Base-by-base conservation (phyloP, 2,329 filamentous ascomycete species). In the Penicillium polonicum region DNA sequence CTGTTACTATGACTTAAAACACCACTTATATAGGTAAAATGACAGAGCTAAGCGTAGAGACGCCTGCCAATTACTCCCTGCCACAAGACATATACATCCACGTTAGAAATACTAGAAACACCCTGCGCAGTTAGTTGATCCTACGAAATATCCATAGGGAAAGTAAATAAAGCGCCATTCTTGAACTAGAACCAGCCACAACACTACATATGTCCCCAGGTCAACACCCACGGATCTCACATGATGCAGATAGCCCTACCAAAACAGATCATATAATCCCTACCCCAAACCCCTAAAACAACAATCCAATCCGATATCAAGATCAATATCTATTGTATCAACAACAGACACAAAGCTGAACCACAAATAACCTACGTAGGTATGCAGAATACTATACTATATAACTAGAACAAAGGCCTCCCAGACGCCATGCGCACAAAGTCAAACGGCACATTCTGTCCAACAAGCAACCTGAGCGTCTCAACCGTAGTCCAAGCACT, bases 381-480 rank as follows among this genome's bases (percentile, higher is more conserved):
- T 46, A 45, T 44, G 50, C 17, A 36, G 49, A 36, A 36, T 13
- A 5, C 19, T 45, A 45, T 25, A 13, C 31, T 33, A 33, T 13
- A 46, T 52, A 50, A 63, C 59, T 76, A 81, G 65, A 79, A 83
- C 61, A 85, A 67, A 21, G 80, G 81, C 65, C 83, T 75, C 25
- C 84, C 85, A 62, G 82, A 83, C 39, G 90, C 89, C 70, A 94
- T 79, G 48, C 90, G 82, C 42, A 94, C 91, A 78, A 95, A 95
- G 75, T 90, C 92, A 74, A 91, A 93, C 6, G 89, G 89, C 56
- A 94, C 90, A 71, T 94, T 94, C 76, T 94, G 90, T 10, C 91
- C 91, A 12, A 93, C 89, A 25, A 95, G 80, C 58, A 92, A 74
- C 64, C 90, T 81, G 55, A 94, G 76, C 48, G 87, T 93, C 76